A percentile compares a stretch with the other conserved stretches of the same genome.
These are phyloP conservation scores for Dothideomycetes sp. DNA, from an alignment of 2,329 filamentous ascomycete genomes.

Conservation along the genomic window DNA sequence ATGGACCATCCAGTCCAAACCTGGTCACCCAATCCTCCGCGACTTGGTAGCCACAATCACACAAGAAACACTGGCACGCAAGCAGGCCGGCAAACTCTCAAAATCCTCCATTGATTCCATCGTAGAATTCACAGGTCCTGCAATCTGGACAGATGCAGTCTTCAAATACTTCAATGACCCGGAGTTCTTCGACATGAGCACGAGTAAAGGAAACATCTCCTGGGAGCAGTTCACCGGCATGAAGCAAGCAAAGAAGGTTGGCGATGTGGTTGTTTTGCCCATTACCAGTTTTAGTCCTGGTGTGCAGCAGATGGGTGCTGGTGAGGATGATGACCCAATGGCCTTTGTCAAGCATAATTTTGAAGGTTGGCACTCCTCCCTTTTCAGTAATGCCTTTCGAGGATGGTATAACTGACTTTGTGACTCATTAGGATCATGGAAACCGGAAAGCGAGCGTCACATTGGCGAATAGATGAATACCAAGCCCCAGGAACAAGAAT, in stretches of 20 bases:
- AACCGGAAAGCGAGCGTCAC: conserved; percentile 61
- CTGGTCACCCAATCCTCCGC: conserved; percentile 82
- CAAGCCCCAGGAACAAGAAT: too few relatives aligned
- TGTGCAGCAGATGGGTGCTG: conserved; percentile 84
- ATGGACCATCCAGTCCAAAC: conserved; percentile 96
- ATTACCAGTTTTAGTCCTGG: conserved; percentile 97
- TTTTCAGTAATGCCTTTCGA: conserved; percentile 11
- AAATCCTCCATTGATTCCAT: conserved; percentile 53
- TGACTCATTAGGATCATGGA: conserved; percentile 58
- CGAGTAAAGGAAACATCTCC: conserved; percentile 64
- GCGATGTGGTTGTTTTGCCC: conserved; percentile 85
- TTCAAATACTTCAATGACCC: conserved; percentile 91
- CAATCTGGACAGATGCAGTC: conserved; percentile 84
- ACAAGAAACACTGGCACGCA: conserved; percentile 65
- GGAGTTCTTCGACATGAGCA: conserved; percentile 73
- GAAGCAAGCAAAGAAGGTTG: conserved; percentile 71
- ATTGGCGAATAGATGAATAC: conserved; percentile 46
- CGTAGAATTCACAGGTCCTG: conserved; percentile 90
- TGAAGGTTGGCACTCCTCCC: conserved; percentile 55
- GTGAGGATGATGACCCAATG: conserved; percentile 83
- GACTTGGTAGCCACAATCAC: conserved; percentile 84
- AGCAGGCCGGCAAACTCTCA: conserved; percentile 56
- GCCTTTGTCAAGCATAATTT: conserved; percentile 97
- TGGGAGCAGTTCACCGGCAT: conserved; percentile 88
- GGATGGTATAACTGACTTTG: conserved; percentile 10